These are phyloP conservation scores for Penicillium nucicola DNA, from an alignment of 495 filamentous ascomycete genomes.

Conservation along the genomic window DNA sequence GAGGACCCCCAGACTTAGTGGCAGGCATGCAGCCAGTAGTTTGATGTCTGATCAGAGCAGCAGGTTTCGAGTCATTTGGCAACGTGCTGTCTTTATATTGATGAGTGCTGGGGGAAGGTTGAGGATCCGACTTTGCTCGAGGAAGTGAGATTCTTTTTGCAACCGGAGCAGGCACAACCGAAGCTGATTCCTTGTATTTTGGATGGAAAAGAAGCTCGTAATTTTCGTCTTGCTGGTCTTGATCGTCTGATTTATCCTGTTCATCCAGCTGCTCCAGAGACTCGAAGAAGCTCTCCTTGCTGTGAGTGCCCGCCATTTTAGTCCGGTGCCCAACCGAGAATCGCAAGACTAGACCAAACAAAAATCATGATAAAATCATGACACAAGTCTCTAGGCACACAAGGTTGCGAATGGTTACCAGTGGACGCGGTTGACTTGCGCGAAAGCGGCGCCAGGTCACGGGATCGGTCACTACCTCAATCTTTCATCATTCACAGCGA, in stretches of 20 bases:
- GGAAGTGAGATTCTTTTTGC: not conserved
- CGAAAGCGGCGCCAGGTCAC: conserved; percentile 42
- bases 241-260: conserved; percentile 42
- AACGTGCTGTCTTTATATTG: not conserved
- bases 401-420: conserved; percentile 7
- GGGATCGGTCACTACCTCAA: conserved; percentile 8
- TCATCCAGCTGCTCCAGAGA: conserved; percentile 44
- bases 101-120: not conserved
- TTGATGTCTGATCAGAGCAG: conserved; percentile 4
- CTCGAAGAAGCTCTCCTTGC: conserved; percentile 45
- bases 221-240: conserved; percentile 11
- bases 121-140: conserved; percentile 16
- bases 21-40: conserved; percentile 20
- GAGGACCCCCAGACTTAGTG: conserved; percentile 7
- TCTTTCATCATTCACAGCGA: no score
- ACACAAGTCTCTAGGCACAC: not conserved
- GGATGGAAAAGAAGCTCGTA: conserved; percentile 8
- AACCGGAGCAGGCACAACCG: not conserved
- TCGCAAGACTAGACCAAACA: not conserved
- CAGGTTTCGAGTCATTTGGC: not conserved
- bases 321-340: conserved; percentile 14
- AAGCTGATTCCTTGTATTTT: not conserved
- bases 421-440: conserved; percentile 19
- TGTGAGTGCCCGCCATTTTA: conserved; percentile 18
- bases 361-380: not conserved